Evolutionary conservation across 1,284 basidiomycete genomes (phyloP), one percentile per base, ranked within the genome.

Genomic region (Irpex sp.): DNA sequence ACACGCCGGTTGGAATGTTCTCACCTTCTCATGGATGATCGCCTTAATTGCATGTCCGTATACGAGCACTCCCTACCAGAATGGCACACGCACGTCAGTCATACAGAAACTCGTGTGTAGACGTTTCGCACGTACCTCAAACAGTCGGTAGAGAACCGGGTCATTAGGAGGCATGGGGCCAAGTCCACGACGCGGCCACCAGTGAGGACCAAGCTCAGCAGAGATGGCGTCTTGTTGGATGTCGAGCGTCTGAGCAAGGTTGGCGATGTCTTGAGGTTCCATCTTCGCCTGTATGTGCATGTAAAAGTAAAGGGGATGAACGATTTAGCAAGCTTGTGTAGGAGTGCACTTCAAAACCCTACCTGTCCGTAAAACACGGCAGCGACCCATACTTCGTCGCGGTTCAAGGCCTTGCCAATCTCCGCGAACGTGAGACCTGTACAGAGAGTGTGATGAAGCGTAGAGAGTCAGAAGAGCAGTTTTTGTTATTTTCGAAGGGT

Each of bases 381-480:
- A 1, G 93, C 93, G n/a, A 93, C 83, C 92, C 92, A 96, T 46
- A 95, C 83, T 74, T 96, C 93, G 68, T 93, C 90, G 69, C 84
- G 87, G n/a, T 83, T 84, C 63, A 95, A 81, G 11, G 79, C 79
- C 63, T 87, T 79, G 4, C 84, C 90, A 66, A 95, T 87, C 56
- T 85, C 77, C 57, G 87, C 90, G 67, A 94, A 95, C 11, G 88
- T 88, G 64, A 91, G 69, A 17, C 86, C 90, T 88, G 68, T 37
- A 33, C 59, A 65, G 26, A 56, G 60, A 26, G 26, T 26, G 26
- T 26, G 26, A 26, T 26, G 4, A 21, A 9, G 17, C 17, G 31
- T 7, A 6, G 19, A 56, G 53, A n/a, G 51, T 47, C 26, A 26
- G 26, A 26, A 26, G 7, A 13, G 46, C 21, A n/a, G 43, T 62